Evolutionary conservation across 164 flowering plant genomes (phyloP), one percentile per base, ranked within the genome.

Genomic region (Dillenia suffruticosa): DNA sequence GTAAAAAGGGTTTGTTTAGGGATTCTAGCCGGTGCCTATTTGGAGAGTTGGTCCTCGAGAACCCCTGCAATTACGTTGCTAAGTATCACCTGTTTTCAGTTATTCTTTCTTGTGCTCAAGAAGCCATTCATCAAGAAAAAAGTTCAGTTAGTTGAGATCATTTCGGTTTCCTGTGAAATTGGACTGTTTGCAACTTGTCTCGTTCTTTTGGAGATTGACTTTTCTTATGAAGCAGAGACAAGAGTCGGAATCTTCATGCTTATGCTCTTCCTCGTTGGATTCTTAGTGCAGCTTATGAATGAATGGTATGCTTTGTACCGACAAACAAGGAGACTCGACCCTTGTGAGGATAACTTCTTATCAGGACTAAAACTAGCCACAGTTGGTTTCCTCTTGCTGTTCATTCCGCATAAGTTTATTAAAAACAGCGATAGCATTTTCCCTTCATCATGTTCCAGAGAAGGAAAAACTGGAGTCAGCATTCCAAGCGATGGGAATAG

Each of bases 41-140:
- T 71, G 32, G 58, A 58, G 14, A 73, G 56, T 12, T 66, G 69
- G 74, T 70, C 83, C 44, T 80, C 84, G n/a, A 84, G 59, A 71
- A 63, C 79, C 51, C 91, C 92, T 0, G 59, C 72, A n/a, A 48
- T 84, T 11, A 53, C 73, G 43, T 32, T 90, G 24, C 62, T 90
- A 22, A 78, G 79, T 76, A 72, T 90, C 16, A 79, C 96, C 10
- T 81, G 82, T 1, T 94, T 87, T 65, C 98, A 94, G 76, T 95
- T 94, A 52, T 87, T 90, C 74, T 90, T 90, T 74, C 77, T 94
- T 16, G 81, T 86, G 49, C 83, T 94, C 44, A 94, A 94, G 84
- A 94, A 94, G 78, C 97, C 98, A 9, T 90, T 89, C 68, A 94
- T 94, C 54, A 89, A 86, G 82, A 94, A 87, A 72, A 89, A 71